Evolutionary conservation across 1,284 basidiomycete genomes (phyloP), one percentile per base, ranked within the genome.

Genomic region (Leccinum fallax): DNA sequence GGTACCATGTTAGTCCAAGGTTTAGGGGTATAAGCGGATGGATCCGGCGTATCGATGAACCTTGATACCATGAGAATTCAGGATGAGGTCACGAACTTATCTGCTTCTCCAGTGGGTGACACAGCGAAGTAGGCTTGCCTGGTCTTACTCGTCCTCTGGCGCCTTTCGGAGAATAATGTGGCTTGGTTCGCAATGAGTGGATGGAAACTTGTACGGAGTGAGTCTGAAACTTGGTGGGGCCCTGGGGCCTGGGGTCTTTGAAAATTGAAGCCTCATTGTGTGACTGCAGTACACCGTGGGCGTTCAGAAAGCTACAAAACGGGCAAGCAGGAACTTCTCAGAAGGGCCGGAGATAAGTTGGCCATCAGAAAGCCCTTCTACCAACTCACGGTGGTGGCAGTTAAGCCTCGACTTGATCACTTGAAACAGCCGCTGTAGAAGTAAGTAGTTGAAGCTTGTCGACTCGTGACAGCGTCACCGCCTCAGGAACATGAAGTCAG

Each of bases 1-100:
- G 38, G 32, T 40, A 59, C 71, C 61, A 53, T 59, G 24, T 65
- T 61, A 43, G 53, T 60, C 53, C 32, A 64, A 38, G 16, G 53
- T 53, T 34, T 5, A 30, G 57, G 54, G 60, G 38, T 19, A 16
- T 15, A 43, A 51, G n/a, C 2, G 21, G 46, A 53, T 10, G n/a
- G 19, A 10, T 15, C 52, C 34, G 34, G 32, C 7, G n/a, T 48
- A 65, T 68, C 55, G 49, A 67, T 61, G 58, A 63, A 69, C 68
- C 64, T 62, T 67, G 68, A 73, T 69, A 65, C 34, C 53, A 60
- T 54, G 46, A n/a, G 59, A 66, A 58, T 43, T 43, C 10, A 43
- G 32, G 36, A 51, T 11, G 8, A 60, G 59, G 15, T 15, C 48
- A 49, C 21, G 34, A 40, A 43, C 34, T 58, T 26, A 36, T 32